A percentile compares a stretch with the other conserved stretches of the same genome.
Conservation (phyloP, 805 yeast genomes). For the Soucietia sequanensis region DNA sequence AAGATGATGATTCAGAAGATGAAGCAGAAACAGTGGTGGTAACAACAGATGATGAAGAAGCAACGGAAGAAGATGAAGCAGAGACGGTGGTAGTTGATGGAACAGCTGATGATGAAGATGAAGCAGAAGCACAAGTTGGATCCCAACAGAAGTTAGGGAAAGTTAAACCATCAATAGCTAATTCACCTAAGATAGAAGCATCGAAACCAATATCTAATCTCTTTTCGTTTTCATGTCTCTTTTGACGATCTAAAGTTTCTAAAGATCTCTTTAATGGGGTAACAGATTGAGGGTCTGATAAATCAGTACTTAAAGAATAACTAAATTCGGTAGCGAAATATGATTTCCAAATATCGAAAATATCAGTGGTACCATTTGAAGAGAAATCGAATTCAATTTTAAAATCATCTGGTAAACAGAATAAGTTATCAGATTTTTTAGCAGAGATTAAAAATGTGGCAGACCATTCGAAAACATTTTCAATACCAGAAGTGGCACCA, state of each 20-base stretch:
- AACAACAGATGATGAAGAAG: neutral
- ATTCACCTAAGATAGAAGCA: no score
- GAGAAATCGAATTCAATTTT: conserved; percentile 14
- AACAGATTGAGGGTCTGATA: neutral
- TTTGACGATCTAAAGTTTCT: neutral
- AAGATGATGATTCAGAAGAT: neutral
- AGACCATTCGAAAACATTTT: conserved; percentile 19
- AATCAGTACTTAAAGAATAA: conserved; percentile 2
- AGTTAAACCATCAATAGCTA: neutral
- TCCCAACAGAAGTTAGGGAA: conserved; percentile 9
- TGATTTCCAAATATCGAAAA: neutral
- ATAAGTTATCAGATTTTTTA: conserved; percentile 11
- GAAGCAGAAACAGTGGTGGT: conserved; percentile 1
- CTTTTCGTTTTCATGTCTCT: neutral
- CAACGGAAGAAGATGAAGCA: conserved; percentile 1
- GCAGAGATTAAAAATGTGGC: conserved; percentile 20
- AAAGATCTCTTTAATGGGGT: conserved; percentile 1
- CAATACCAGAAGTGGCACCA: conserved; percentile 8
- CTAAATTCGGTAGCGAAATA: neutral
- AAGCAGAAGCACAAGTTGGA: conserved; percentile 2
- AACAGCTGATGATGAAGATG: conserved; percentile 1
- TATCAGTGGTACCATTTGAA: conserved; percentile 4
- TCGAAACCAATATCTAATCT: neutral
- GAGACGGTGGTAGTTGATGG: neutral
- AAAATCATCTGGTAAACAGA: conserved; percentile 25